phyloP scores from a whole-genome alignment of 2,329 filamentous ascomycete genomes.

The Verticillium tricorpus region DNA sequence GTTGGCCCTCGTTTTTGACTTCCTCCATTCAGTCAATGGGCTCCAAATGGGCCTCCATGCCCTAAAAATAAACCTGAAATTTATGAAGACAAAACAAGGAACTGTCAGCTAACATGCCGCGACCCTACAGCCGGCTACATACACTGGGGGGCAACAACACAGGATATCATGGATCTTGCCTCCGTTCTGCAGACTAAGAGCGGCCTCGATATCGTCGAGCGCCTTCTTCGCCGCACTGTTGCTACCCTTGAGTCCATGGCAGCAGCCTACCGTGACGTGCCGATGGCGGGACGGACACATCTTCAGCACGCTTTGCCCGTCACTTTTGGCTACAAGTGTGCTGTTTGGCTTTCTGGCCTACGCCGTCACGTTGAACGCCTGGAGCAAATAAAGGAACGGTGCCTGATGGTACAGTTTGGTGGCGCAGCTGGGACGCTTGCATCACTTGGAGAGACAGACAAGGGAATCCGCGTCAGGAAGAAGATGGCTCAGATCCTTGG shows the following conservation, averaged over 20 bases:
- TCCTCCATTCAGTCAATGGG: no score
- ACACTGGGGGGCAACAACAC: conserved; percentile 56
- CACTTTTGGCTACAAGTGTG: conserved; percentile 55
- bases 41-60: no score
- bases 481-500: conserved; percentile 43
- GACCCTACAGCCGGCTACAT: conserved; percentile 31
- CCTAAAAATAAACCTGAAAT: no score
- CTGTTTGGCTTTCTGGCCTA: conserved; percentile 47
- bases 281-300: conserved; percentile 54
- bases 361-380: conserved; percentile 43
- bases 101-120: not conserved
- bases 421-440: conserved; percentile 52
- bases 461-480: conserved; percentile 43
- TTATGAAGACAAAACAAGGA: no score
- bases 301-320: conserved; percentile 52
- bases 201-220: conserved; percentile 42
- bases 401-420: conserved; percentile 49
- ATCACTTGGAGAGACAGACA: conserved; percentile 37
- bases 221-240: conserved; percentile 36
- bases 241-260: conserved; percentile 36
- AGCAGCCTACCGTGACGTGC: conserved; percentile 42
- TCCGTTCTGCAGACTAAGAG: conserved; percentile 47
- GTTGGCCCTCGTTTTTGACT: not conserved
- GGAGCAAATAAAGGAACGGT: conserved; percentile 37
- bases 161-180: conserved; percentile 55